Conservation (phyloP, 305 asterid species). For the Fraxinus sp. region DNA sequence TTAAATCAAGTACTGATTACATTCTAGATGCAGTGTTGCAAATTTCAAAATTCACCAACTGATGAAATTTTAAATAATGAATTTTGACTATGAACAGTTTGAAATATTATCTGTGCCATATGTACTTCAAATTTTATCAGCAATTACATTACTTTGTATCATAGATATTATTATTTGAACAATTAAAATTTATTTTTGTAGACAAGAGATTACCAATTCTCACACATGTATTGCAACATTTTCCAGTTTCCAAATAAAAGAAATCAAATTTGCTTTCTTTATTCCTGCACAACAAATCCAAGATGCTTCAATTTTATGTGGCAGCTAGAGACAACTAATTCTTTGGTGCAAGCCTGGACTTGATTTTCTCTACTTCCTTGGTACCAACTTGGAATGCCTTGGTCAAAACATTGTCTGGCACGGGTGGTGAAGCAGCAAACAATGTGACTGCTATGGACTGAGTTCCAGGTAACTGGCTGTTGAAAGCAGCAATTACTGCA, state of each 20-base stretch:
- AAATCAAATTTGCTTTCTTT: background rate
- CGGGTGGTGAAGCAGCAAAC: constrained; percentile 40
- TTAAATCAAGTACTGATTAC: background rate
- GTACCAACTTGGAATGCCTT: constrained; percentile 45
- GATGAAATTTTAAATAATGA: too few relatives aligned
- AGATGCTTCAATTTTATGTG: background rate
- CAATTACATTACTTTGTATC: background rate
- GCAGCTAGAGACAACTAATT: background rate
- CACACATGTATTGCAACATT: background rate
- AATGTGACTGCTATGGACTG: constrained; percentile 41
- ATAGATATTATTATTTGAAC: background rate
- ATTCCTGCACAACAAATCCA: background rate
- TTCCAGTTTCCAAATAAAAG: background rate
- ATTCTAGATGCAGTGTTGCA: background rate
- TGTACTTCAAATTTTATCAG: background rate
- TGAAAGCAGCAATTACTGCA: constrained; percentile 46
- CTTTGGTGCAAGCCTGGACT: constrained; percentile 41
- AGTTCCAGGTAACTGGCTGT: constrained; percentile 56
- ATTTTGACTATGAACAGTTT: background rate
- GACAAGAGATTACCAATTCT: background rate
- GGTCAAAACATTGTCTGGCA: constrained; percentile 44
- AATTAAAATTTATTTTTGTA: too few relatives aligned
- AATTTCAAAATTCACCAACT: background rate
- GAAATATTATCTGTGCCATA: background rate
- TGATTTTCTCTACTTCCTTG: constrained; percentile 34